A percentile compares a stretch with the other conserved stretches of the same genome.
Conservation (phyloP, 345 rosid genomes). For the Populus simonii region DNA sequence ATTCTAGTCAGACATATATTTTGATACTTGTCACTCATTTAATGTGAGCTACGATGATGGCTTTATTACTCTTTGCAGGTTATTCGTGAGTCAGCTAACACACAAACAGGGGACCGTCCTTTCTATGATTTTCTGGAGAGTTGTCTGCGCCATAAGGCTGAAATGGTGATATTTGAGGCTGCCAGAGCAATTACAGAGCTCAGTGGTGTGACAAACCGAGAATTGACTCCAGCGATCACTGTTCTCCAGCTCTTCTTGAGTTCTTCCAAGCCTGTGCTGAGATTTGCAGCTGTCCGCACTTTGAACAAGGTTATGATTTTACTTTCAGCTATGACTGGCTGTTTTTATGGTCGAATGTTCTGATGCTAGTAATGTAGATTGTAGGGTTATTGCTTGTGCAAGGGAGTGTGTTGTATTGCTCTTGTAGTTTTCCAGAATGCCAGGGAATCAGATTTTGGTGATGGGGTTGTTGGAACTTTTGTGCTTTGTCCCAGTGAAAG, state of each 20-base stretch:
- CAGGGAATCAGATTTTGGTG: neutral
- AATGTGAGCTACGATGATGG: neutral
- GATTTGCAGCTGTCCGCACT: conserved; percentile 99
- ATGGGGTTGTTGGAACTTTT: neutral
- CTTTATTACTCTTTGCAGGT: conserved; percentile 46
- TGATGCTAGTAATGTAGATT: neutral
- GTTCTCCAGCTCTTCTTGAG: conserved; percentile 96
- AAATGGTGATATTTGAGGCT: conserved; percentile 98
- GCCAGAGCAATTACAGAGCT: conserved; percentile 99
- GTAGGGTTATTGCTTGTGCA: neutral
- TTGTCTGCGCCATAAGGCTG: conserved; percentile 95
- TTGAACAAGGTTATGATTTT: conserved; percentile 70
- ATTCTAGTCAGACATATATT: conserved; percentile 3
- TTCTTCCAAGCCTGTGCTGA: conserved; percentile 91
- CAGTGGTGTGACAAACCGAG: conserved; percentile 85
- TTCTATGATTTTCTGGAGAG: conserved; percentile 95
- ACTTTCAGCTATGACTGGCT: neutral
- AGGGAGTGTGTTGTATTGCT: neutral
- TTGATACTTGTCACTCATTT: neutral
- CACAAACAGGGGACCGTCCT: conserved; percentile 87
- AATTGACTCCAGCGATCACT: conserved; percentile 94
- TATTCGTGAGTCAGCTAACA: conserved; percentile 75
- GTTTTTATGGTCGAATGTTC: too few relatives aligned
- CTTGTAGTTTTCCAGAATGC: neutral
- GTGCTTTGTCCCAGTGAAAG: neutral